These are phyloP conservation scores for Septoria linicola DNA, from an alignment of 2,329 filamentous ascomycete genomes.

Conservation along the genomic window DNA sequence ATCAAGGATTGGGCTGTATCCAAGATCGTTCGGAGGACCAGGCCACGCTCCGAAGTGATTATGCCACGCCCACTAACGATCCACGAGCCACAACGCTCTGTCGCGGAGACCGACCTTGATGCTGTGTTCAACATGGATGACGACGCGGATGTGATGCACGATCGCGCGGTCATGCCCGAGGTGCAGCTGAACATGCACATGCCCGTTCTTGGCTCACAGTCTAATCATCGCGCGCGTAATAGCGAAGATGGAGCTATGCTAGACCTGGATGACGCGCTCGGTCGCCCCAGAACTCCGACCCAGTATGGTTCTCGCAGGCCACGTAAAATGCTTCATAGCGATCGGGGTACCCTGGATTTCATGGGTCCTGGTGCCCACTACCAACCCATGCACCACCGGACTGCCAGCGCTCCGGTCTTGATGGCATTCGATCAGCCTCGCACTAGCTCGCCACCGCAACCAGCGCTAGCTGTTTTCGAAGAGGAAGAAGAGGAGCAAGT, in stretches of 20 bases:
- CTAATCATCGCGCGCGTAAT: conserved; percentile 15
- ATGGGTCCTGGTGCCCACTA: conserved; percentile 70
- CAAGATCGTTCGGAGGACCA: conserved; percentile 49
- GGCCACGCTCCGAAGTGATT: conserved; percentile 19
- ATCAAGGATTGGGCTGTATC: conserved; percentile 67
- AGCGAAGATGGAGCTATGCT: conserved; percentile 75
- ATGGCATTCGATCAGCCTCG: conserved; percentile 63
- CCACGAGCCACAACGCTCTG: conserved; percentile 9
- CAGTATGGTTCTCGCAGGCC: conserved; percentile 65
- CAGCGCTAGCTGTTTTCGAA: conserved; percentile 82
- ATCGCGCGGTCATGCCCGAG: conserved; percentile 2
- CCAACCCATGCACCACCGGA: conserved; percentile 59
- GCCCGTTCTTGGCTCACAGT: conserved; percentile 14
- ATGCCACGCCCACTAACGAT: neutral
- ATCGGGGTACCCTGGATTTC: conserved; percentile 68
- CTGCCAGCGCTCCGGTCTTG: conserved; percentile 78
- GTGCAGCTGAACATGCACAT: conserved; percentile 12
- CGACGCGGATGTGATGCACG: conserved; percentile 14
- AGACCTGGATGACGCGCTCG: conserved; percentile 88
- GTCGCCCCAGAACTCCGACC: conserved; percentile 79
- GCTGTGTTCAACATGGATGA: conserved; percentile 32
- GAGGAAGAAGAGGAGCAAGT: conserved; percentile 49
- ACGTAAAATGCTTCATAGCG: conserved; percentile 73
- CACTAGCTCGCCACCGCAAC: conserved; percentile 42
- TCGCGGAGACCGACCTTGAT: conserved; percentile 37